Base-by-base conservation (phyloP, 208 protist species). In the Acanthamoeba lenticulata region DNA sequence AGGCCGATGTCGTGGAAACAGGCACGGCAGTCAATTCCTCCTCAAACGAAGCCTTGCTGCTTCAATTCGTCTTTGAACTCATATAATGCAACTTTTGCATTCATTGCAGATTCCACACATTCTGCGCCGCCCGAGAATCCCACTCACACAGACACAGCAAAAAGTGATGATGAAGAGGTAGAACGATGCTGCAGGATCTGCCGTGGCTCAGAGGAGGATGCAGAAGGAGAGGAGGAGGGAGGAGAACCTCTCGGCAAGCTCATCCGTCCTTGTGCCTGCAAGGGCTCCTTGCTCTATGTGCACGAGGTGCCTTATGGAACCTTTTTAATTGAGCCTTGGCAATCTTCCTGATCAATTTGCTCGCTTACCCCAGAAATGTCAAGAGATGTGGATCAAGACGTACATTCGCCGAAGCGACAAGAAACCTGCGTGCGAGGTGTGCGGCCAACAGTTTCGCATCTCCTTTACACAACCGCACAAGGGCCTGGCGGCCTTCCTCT, bases 381-480 rank as follows among this genome's bases (percentile, higher is more conserved):
- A 83, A 17, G 72, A 83, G 40, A 83, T 83, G 72, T 83, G 72
- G 72, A 83, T 83, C 2, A 83, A 49, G 72, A 83, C 72, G 3
- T 83, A 83, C 72, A 21, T 83, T 1, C 34, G 72, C 3, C 72
- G 72, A 0, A 83, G 72, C 72, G 72, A 83, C 72, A 83, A 83
- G 72, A 83, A 44, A n/a, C 72, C 72, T 0, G 72, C 72, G 2
- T 83, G 72, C 13, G 72, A 83, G 38, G 34, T 83, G 34, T 83
- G 72, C 19, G 72, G 72, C 2, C 72, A 83, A 15, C 72, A 83
- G 72, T 83, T 83, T n/a, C 72, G 72, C 72, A 83, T 83, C 72
- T 83, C 72, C 38, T 83, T 83, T 9, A 83, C 40, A 19, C 34
- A 83, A 34, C 72, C 72, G 29, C 72, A 83, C 40, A 83, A 83